Base-by-base conservation (phyloP, 768 basidiomycete genomes). In the Rhizopogon sp. region DNA sequence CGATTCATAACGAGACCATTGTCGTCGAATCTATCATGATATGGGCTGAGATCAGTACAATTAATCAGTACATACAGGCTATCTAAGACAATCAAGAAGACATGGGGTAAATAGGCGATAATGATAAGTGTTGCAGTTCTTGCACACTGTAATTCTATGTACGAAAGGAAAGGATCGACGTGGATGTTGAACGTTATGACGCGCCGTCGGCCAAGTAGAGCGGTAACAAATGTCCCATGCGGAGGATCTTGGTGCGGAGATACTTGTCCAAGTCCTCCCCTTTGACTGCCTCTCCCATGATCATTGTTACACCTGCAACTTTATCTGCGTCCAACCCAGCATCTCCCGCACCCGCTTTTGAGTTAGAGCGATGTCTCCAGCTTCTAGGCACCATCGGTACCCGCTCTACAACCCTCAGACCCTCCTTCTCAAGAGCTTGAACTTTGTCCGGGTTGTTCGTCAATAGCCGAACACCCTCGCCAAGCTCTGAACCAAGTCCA, bases 401-500 rank as follows among this genome's bases (percentile, higher is more conserved):
- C 13, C 94, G 82, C 70, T 98, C 93, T 4, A 77, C 75, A 17
- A 99, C 82, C 16, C 69, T 72, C 51, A 99, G 8, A 3, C 93
- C 90, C 69, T 98, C 96, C 62, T 76, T 79, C 70, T 88, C 81
- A 61, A 98, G 72, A 43, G 94, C 93, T 58, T 83, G 79, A 41
- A 99, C 87, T 74, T 99, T 99, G 72, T 95, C 95, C 9, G 97
- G 97, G 71, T 99, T 99, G 72, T 99, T 99, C 56, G 97, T 99
- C 71, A 99, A 73, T 60, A 98, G 74, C 54, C 88, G 76, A 52
- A 95, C 81, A 43, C 83, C 82, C 63, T 81, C 80, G 57, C 71
- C 76, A 50, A 68, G 51, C 57, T 80, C 79, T 22, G 71, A 74
- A 6, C 83, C 88, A 13, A 98, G 72, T 6, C 87, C 88, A 1